Base-by-base conservation (phyloP, 345 rosid genomes). In the Luvunga scandens region DNA sequence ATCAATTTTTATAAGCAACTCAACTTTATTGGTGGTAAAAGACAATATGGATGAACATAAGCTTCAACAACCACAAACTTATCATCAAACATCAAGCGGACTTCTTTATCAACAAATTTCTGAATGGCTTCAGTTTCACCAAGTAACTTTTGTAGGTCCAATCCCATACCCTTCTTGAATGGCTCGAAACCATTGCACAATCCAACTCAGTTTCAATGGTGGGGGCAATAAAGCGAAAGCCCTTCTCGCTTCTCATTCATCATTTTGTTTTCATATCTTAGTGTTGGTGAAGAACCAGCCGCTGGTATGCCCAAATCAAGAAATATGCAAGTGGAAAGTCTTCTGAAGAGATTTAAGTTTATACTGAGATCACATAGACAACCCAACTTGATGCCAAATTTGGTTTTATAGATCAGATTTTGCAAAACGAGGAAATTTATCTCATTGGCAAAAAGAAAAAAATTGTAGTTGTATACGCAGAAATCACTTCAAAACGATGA, bases 61-160 rank as follows among this genome's bases (percentile, higher is more conserved):
- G 80, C 81, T 50, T 9, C 88, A 79, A 33, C 84, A 31, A 77
- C 86, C 86, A 76, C 85, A 70, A 59, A 82, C 65, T 55, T 56
- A 66, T 59, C 39, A 28, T 53, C 50, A 45, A 9, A 33, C 63
- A 57, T 38, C 16, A 72, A 71, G 69, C 27, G 60, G 84, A 53
- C 73, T 45, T 16, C 50, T 14, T 0, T 66, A 13, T 42, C 78
- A 83, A 50, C 55, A 63, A 66, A 75, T 48, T 30, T 21, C 55
- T 60, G 4, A 73, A 16, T n/a, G n/a, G 27, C 61, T 42, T 75
- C 28, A 42, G 8, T 45, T 45, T 28, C 59, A 10, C 28, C 38
- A 4, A 3, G 16, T 39, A 4, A 36, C 67, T 14, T 27, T 28
- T 16, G 63, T 24, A 57, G 71, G 81, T 65, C 74, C 59, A 22